phyloP scores from a whole-genome alignment of 257 asterid genomes.

The Phtheirospermum japonicum region DNA sequence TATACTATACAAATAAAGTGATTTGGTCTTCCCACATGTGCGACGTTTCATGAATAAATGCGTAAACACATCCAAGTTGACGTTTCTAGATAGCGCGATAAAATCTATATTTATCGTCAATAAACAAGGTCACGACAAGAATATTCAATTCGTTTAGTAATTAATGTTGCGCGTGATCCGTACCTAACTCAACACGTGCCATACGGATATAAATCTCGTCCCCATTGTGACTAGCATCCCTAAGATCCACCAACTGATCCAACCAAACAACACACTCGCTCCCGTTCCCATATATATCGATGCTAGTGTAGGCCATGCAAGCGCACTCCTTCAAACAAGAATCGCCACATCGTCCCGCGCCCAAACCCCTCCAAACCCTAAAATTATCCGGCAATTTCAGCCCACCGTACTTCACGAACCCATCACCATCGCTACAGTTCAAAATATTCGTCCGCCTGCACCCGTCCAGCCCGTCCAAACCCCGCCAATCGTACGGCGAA shows the following conservation, averaged over 20 bases:
- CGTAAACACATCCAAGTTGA: no score
- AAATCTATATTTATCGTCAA: no score
- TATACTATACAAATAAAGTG: no score
- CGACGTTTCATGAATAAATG: no score
- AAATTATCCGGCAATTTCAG: conserved; percentile 41
- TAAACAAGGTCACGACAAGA: neutral
- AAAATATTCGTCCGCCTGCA: conserved; percentile 29
- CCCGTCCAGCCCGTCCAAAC: conserved; percentile 28
- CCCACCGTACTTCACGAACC: conserved; percentile 31
- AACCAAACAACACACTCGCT: conserved; percentile 37
- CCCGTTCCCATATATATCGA: conserved; percentile 28
- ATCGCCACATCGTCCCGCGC: conserved; percentile 22
- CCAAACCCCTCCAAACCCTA: conserved; percentile 21
- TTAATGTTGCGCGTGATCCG: neutral
- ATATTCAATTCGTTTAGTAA: neutral
- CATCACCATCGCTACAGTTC: conserved; percentile 33
- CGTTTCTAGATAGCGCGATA: no score
- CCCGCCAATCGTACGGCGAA: conserved; percentile 29
- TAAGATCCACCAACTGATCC: conserved; percentile 34
- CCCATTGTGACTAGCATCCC: conserved; percentile 22
- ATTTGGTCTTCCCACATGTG: no score
- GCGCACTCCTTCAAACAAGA: conserved; percentile 34
- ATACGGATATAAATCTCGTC: conserved; percentile 39
- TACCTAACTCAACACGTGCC: conserved; percentile 36
- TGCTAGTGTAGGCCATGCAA: conserved; percentile 40